Base-by-base conservation (phyloP, 768 basidiomycete genomes). In the Dioszegia crocea region DNA sequence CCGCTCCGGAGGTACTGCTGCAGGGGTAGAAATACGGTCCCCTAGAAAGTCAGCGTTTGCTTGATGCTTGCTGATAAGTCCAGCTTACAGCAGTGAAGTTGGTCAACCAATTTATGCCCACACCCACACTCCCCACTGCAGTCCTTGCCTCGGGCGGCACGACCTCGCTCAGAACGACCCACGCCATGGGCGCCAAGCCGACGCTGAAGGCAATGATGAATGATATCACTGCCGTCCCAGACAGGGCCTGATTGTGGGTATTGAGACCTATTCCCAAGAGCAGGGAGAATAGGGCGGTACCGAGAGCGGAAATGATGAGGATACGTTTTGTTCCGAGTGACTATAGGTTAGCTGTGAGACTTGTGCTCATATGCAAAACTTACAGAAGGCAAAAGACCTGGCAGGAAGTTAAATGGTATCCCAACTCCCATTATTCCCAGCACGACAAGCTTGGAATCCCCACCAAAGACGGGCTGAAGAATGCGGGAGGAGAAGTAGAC, bases 401-500 rank as follows among this genome's bases (percentile, higher is more conserved):
- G 87, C 11, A 89, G 86, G 76, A 90, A 89, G 4, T 86, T 68
- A 52, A 68, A 55, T 5, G 64, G 78, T 65, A 73, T 71, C 69
- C 91, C 91, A 62, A 91, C 84, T 39, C 88, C 74, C 2, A 90
- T 87, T 49, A 92, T 87, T 19, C 84, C 86, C 1, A 92, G 74
- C 1, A 90, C 91, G 24, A 92, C 82, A 63, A 87, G 88, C 31
- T 88, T 84, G 0, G 88, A 89, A 30, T 59, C 85, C 71, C n/a
- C 86, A 80, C 23, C 89, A 87, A 59, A 93, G 80, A 16, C 88
- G 81, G 66, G 85, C 5, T 85, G 84, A 30, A 94, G 82, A 61
- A 93, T 94, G 52, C 85, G 83, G 65, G 89, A 91, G 77, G 88
- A 89, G 78, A 92, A 93, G 74, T 90, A 93, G 48, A 93, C 80